Evolutionary conservation across 495 filamentous ascomycete genomes (phyloP), one percentile per base, ranked within the genome.

Genomic region (Daldinia childiae): DNA sequence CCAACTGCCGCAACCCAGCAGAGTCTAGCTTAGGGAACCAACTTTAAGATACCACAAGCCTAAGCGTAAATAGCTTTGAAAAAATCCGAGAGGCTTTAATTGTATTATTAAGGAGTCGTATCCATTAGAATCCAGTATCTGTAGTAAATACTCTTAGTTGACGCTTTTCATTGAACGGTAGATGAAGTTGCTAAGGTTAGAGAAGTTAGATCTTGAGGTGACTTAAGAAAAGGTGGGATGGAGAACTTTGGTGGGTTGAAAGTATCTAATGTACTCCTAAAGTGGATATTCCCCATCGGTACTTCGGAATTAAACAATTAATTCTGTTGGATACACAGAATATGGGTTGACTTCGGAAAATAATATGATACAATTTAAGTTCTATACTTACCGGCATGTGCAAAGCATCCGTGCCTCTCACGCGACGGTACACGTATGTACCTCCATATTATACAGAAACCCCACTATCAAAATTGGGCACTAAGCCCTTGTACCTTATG

Each of bases 391-490:
- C 27, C 14, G 4, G 12, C 50, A 27, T 52, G 41, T n/a, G 21
- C 11, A 6, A 52, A 29, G 11, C n/a, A 24, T 8, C 1, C 1
- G 30, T 11, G 1, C 41, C 3, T 26, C 1, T 17, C 17, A 17
- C 6, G 5, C 2, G 6, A 45, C 41, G n/a, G 17, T 19, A 17
- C 15, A 19, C 1, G 2, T 45, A 45, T 15, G 41, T 45, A 45
- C n/a, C 41, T 45, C 41, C 17, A 45, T 41, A 45, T n/a, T n/a
- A 45, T 19, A 32, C 6, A 30, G 29, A 30, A 52, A 54, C 50
- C 26, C 50, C 50, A 54, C 50, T 24, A 30, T 54, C 26, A 54
- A 54, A n/a, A 54, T 54, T 54, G 26, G 50, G 50, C 50, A n/a
- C 26, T 30, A 17, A 21, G 7, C 41, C 41, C 41, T 21, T 36